A percentile compares a stretch with the other conserved stretches of the same genome.
Evolutionary conservation across 2,329 filamentous ascomycete genomes (phyloP).

Genomic region (Aureobasidium lini): DNA sequence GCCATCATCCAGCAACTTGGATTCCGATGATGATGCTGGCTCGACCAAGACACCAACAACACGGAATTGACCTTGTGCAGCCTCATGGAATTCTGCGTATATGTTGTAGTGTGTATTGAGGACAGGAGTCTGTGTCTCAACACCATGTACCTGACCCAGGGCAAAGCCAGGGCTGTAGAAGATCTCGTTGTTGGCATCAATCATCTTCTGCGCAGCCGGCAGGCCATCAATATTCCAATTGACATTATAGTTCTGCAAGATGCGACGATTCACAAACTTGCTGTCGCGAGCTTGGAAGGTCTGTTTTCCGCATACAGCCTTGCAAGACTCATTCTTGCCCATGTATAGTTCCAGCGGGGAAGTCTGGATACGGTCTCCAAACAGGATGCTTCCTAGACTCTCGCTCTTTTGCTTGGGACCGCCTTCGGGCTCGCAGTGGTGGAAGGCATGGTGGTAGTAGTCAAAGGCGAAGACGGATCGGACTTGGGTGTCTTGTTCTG

Average conservation of each 20-base stretch:
- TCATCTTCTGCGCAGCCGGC: slow-evolving; percentile 76
- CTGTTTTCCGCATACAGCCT: slow-evolving; percentile 62
- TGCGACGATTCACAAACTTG: slow-evolving; percentile 74
- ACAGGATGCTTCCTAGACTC: slow-evolving; percentile 90
- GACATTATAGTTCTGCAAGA: slow-evolving; percentile 78
- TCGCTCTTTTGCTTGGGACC: slow-evolving; percentile 76
- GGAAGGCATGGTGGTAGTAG: slow-evolving; percentile 84
- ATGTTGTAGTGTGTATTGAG: slow-evolving; percentile 98
- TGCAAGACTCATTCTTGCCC: slow-evolving; percentile 81
- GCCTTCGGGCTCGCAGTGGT: slow-evolving; percentile 74
- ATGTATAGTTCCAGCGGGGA: slow-evolving; percentile 88
- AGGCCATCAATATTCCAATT: slow-evolving; percentile 96
- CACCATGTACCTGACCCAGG: slow-evolving; percentile 60
- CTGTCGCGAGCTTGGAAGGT: slow-evolving; percentile 60
- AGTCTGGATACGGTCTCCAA: slow-evolving; percentile 95
- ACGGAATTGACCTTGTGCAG: slow-evolving; percentile 63
- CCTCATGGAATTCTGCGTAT: slow-evolving; percentile 81
- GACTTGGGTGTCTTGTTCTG: slow-evolving; percentile 67
- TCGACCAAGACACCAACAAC: slow-evolving; percentile 90
- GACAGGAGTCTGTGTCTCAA: slow-evolving; percentile 48
- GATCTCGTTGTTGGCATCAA: slow-evolving; percentile 66
- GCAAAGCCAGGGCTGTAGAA: slow-evolving; percentile 92
- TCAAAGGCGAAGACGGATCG: slow-evolving; percentile 94
- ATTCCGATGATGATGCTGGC: slow-evolving; percentile 62
- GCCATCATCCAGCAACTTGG: slow-evolving; percentile 44